Evolutionary conservation across 768 basidiomycete species (phyloP).

Genomic region (Phallus indusiatus): DNA sequence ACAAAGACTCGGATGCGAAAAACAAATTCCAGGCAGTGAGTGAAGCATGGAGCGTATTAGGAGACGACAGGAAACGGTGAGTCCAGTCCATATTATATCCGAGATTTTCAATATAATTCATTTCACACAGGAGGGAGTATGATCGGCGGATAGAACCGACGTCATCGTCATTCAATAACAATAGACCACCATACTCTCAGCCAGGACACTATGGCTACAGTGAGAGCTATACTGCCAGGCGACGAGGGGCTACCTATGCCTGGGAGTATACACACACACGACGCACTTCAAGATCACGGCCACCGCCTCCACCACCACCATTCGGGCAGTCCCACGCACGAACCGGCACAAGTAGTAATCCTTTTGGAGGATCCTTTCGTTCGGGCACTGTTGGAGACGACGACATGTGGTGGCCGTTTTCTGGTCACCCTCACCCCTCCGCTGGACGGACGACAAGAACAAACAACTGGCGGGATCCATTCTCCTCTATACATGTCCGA

Average conservation of each 20-base stretch:
- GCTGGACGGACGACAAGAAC: neutral
- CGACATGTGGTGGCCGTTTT: slow-evolving; percentile 8
- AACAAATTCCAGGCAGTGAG: slow-evolving; percentile 36
- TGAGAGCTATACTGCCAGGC: slow-evolving; percentile 21
- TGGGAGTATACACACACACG: slow-evolving; percentile 20
- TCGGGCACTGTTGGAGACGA: neutral
- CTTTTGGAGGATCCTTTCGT: neutral
- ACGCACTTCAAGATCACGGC: neutral
- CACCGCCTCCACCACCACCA: slow-evolving; percentile 8
- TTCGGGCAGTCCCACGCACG: slow-evolving; percentile 10
- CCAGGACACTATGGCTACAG: slow-evolving; percentile 10
- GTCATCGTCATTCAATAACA: neutral
- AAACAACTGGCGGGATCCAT: slow-evolving; percentile 15
- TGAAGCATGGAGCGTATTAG: slow-evolving; percentile 37
- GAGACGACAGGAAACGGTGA: slow-evolving; percentile 37
- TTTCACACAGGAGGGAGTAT: slow-evolving; percentile 22
- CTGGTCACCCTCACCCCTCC: neutral
- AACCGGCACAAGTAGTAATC: slow-evolving; percentile 7
- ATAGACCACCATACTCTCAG: slow-evolving; percentile 9
- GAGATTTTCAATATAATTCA: neutral
- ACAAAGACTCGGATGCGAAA: slow-evolving; percentile 26
- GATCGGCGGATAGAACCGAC: slow-evolving; percentile 17
- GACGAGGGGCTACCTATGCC: slow-evolving; percentile 28
- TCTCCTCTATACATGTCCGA: slow-evolving; percentile 18
- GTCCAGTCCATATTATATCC: slow-evolving; percentile 3